These are phyloP conservation scores for Russula olivacea DNA, from an alignment of 768 basidiomycete species.

Conservation along the genomic window DNA sequence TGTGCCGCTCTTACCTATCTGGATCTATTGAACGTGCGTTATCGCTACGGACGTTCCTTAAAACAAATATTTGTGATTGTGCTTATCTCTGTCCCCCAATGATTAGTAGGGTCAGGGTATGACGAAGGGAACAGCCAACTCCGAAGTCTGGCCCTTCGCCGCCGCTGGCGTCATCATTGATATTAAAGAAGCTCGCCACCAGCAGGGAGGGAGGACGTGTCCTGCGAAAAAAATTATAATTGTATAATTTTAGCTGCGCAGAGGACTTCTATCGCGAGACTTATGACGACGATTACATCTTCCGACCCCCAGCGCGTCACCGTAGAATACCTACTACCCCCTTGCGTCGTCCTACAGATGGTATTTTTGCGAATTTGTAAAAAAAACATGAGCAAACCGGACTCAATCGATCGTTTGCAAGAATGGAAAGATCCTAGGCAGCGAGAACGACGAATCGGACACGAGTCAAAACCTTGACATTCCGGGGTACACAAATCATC, in stretches of 20 bases:
- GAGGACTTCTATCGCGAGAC: conserved; percentile 13
- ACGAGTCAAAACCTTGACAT: conserved; percentile 12
- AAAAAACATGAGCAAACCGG: background rate
- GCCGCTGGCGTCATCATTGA: conserved; percentile 17
- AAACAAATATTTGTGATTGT: conserved; percentile 5
- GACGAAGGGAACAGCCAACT: conserved; percentile 15
- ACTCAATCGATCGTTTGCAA: conserved; percentile 7
- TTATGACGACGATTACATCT: conserved; percentile 17
- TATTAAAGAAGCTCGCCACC: conserved; percentile 3
- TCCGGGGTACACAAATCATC: background rate
- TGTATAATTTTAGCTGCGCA: background rate
- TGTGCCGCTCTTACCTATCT: conserved; percentile 5
- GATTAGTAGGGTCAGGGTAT: conserved; percentile 13
- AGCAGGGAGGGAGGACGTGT: background rate
- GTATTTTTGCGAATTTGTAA: background rate
- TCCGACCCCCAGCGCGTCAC: background rate
- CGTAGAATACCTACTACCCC: too few relatives aligned
- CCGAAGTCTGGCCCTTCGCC: conserved; percentile 13
- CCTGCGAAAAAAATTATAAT: background rate
- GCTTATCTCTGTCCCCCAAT: conserved; percentile 11
- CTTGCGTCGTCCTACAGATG: background rate
- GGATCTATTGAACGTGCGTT: background rate
- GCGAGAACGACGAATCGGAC: too few relatives aligned
- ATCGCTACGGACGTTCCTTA: background rate
- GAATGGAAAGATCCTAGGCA: background rate